These are phyloP conservation scores for Picea mariana DNA, from an alignment of 83 land plant species.

Conservation along the genomic window DNA sequence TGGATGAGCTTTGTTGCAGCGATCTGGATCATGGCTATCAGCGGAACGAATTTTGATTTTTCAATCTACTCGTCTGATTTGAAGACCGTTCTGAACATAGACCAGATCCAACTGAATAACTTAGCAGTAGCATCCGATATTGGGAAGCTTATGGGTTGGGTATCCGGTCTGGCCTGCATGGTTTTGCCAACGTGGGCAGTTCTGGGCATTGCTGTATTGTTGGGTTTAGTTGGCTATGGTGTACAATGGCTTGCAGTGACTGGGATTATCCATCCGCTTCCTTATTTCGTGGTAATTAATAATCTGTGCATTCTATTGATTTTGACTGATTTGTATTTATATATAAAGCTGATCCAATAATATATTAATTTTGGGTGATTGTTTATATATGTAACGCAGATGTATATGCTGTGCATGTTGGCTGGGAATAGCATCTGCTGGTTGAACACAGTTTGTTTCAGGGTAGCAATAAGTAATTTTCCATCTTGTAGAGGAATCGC, in stretches of 20 bases:
- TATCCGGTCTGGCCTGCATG: slow-evolving; percentile 57
- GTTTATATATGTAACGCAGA: slow-evolving; percentile 13
- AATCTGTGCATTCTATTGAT: neutral
- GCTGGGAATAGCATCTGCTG: slow-evolving; percentile 31
- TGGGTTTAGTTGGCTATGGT: slow-evolving; percentile 56
- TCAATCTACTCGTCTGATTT: slow-evolving; percentile 64
- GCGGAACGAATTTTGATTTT: slow-evolving; percentile 72
- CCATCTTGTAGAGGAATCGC: slow-evolving; percentile 13
- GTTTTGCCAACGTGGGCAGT: slow-evolving; percentile 55
- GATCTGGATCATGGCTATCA: slow-evolving; percentile 76
- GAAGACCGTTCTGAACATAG: slow-evolving; percentile 51
- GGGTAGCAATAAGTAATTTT: slow-evolving; percentile 17
- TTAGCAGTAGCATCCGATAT: slow-evolving; percentile 75
- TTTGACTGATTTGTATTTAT: slow-evolving; percentile 23
- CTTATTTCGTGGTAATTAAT: slow-evolving; percentile 44
- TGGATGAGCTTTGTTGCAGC: slow-evolving; percentile 76
- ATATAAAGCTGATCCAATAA: no score
- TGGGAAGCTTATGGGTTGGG: slow-evolving; percentile 72
- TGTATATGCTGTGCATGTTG: slow-evolving; percentile 17
- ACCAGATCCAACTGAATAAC: slow-evolving; percentile 73
- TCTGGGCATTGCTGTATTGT: slow-evolving; percentile 50
- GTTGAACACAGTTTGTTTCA: slow-evolving; percentile 27
- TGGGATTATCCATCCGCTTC: slow-evolving; percentile 22
- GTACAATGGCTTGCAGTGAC: slow-evolving; percentile 51
- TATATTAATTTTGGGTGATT: no score